phyloP scores from a whole-genome alignment of 805 yeast genomes.

The Teunomyces lycoperdinae region DNA sequence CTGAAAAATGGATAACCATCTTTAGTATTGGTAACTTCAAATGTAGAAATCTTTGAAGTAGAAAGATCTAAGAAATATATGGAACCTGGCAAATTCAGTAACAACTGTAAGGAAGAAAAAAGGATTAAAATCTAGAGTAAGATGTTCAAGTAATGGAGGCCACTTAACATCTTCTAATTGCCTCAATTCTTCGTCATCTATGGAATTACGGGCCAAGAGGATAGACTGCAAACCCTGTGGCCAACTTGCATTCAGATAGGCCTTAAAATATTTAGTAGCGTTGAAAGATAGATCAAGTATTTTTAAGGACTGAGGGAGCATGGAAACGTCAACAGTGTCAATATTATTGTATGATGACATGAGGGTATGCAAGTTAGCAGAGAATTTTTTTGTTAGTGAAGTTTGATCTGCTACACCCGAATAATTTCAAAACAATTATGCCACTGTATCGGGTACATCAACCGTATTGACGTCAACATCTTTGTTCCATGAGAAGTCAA shows the following conservation, averaged over 20 bases:
- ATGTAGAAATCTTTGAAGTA: constrained; percentile 16
- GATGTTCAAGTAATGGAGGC: constrained; percentile 21
- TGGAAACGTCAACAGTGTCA: constrained; percentile 18
- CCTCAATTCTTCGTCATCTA: constrained; percentile 16
- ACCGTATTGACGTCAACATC: constrained; percentile 22
- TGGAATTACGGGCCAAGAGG: constrained; percentile 19
- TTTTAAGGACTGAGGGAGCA: constrained; percentile 27
- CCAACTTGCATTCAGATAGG: constrained; percentile 14
- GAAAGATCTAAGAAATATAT: constrained; percentile 25
- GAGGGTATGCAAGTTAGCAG: constrained; percentile 22
- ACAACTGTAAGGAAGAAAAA: constrained; percentile 16
- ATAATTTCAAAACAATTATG: constrained; percentile 31
- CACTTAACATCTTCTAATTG: constrained; percentile 18
- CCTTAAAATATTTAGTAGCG: constrained; percentile 7
- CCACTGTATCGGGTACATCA: constrained; percentile 18
- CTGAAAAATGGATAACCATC: constrained; percentile 16
- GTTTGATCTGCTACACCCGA: constrained; percentile 17
- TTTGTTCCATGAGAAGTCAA: constrained; percentile 38
- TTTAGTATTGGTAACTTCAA: constrained; percentile 9
- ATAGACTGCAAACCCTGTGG: constrained; percentile 25
- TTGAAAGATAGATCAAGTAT: constrained; percentile 30
- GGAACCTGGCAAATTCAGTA: constrained; percentile 19
- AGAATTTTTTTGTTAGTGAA: constrained; percentile 13
- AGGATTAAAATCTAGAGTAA: constrained; percentile 22
- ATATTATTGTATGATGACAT: constrained; percentile 33